Evolutionary conservation across 2,329 filamentous ascomycete genomes (phyloP).

Genomic region (Exophiala sideris): DNA sequence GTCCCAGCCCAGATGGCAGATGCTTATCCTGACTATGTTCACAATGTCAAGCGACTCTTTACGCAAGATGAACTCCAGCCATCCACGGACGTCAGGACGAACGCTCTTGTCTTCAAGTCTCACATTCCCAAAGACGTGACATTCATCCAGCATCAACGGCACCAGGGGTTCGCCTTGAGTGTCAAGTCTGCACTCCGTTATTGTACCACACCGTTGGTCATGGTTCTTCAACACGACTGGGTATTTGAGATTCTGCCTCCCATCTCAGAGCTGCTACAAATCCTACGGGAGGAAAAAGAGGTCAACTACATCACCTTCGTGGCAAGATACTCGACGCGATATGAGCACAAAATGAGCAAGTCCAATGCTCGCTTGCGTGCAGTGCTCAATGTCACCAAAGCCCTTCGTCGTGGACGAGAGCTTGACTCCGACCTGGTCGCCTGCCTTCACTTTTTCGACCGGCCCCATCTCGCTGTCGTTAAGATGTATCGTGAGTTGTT

Average conservation of each 20-base stretch:
- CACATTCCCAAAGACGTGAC: background rate
- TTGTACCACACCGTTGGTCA: constrained; percentile 4
- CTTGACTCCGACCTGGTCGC: background rate
- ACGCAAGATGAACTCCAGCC: background rate
- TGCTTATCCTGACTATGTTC: background rate
- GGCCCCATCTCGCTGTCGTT: background rate
- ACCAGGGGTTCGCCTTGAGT: constrained; percentile 3
- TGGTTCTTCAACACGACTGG: constrained; percentile 10
- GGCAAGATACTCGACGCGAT: background rate
- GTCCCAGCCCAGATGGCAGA: background rate
- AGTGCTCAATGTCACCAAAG: background rate
- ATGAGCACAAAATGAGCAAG: background rate
- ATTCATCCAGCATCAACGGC: constrained; percentile 4
- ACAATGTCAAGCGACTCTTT: constrained; percentile 7
- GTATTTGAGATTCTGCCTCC: background rate
- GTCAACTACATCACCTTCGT: background rate
- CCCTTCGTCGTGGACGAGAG: background rate
- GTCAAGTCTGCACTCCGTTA: constrained; percentile 1
- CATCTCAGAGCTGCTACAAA: background rate
- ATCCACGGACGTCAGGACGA: background rate
- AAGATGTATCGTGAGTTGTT: background rate
- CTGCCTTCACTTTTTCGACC: background rate
- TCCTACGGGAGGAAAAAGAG: background rate
- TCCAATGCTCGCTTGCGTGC: background rate
- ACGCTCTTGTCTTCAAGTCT: background rate